Percentiles rank a stretch among this genome's conserved stretches.
phyloP scores from a whole-genome alignment of 345 rosid genomes.

The Rhizophora apiculata region DNA sequence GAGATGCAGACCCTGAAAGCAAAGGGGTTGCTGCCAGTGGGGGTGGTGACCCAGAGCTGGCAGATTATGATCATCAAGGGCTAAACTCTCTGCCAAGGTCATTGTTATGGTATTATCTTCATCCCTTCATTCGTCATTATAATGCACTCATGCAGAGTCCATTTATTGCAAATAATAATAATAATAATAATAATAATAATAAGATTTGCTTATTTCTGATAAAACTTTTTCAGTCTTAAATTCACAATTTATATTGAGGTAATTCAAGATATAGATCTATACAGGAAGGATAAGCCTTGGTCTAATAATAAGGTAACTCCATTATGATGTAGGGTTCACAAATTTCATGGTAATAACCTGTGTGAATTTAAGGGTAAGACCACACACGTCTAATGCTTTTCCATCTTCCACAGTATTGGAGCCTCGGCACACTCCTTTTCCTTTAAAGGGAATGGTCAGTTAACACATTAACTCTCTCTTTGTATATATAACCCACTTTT shows the following conservation, averaged over 20 bases:
- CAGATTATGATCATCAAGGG: slow-evolving; percentile 33
- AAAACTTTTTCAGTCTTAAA: not conserved
- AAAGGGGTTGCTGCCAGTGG: slow-evolving; percentile 51
- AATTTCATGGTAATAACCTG: too few species aligned
- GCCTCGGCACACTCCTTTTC: too few species aligned
- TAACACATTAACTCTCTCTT: too few species aligned
- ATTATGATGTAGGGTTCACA: too few species aligned
- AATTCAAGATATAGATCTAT: too few species aligned
- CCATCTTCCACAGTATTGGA: too few species aligned
- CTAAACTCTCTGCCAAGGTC: slow-evolving; percentile 42
- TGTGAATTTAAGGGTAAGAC: too few species aligned
- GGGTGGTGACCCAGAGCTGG: slow-evolving; percentile 57
- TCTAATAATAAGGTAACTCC: too few species aligned
- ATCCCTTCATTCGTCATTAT: not conserved
- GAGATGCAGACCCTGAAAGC: slow-evolving; percentile 37
- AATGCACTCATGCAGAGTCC: not conserved
- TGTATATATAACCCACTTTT: too few species aligned
- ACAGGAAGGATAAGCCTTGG: too few species aligned
- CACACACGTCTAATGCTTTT: too few species aligned
- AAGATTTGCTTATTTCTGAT: not conserved
- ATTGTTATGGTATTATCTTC: slow-evolving; percentile 45
- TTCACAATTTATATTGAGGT: not conserved
- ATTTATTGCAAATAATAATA: not conserved
- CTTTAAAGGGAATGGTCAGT: too few species aligned
- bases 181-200: not conserved